These are phyloP conservation scores for Solidago caesia DNA, from an alignment of 129 eudicot genomes.

Conservation along the genomic window DNA sequence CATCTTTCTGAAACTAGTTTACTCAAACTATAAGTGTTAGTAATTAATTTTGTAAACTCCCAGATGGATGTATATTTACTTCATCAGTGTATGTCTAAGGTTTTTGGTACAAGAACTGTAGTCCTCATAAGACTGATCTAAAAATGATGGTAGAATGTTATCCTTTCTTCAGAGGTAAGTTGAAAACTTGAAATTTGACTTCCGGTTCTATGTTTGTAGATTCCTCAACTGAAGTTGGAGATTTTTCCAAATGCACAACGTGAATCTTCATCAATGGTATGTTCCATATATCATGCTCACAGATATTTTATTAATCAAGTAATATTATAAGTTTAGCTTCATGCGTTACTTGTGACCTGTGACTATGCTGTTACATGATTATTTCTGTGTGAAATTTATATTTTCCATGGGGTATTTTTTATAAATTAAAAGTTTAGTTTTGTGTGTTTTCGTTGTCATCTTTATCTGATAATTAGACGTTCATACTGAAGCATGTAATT, in stretches of 20 bases:
- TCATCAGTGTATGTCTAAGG: conserved; percentile 5
- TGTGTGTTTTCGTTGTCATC: neutral
- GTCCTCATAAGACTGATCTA: conserved; percentile 1
- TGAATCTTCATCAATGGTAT: conserved; percentile 81
- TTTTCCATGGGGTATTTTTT: too few species aligned
- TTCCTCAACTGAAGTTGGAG: conserved; percentile 91
- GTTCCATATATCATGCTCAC: neutral
- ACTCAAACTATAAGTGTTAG: conserved; percentile 1
- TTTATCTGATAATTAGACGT: neutral
- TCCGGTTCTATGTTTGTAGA: conserved; percentile 38
- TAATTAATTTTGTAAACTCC: conserved; percentile 9
- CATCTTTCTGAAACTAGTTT: conserved; percentile 14
- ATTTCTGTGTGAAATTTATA: neutral
- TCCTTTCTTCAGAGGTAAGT: neutral
- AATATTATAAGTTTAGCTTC: neutral
- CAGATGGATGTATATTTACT: conserved; percentile 5
- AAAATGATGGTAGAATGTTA: neutral
- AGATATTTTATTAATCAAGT: neutral
- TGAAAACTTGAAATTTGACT: neutral
- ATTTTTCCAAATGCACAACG: conserved; percentile 94
- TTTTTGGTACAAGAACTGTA: conserved; percentile 5
- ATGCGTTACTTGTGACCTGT: conserved; percentile 11
- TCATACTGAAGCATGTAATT: neutral
- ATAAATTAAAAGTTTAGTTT: neutral
- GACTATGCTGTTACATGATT: conserved; percentile 9